Evolutionary conservation across 2,329 filamentous ascomycete genomes (phyloP), one percentile per base, ranked within the genome.

Genomic region (Achaetomium macrosporum): DNA sequence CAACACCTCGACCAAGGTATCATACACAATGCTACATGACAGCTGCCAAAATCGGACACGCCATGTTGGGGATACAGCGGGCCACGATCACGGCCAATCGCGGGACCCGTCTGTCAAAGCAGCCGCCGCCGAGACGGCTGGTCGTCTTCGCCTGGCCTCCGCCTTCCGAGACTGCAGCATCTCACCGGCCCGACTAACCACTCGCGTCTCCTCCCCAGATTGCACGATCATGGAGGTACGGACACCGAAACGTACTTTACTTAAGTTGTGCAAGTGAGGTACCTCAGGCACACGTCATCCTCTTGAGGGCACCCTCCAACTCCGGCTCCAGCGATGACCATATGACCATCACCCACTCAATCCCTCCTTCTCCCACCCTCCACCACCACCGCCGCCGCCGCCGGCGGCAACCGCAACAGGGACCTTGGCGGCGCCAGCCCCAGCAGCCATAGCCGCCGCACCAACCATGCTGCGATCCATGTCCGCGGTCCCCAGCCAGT

Each of bases 401-500:
- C 25, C 44, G 20, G 64, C 54, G 30, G 63, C 62, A 54, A 55
- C 46, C 16, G 63, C 54, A 42, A 64, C 61, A 53, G 61, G 68
- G 16, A 68, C 71, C 29, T 59, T 62, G 35, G 61, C 67, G 47
- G 60, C 65, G 20, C 63, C 73, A 15, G 65, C 69, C 42, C 71
- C 70, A 17, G 59, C 71, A 16, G 65, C 71, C 31, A 67, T 73
- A 8, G 67, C 74, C 43, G 71, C 75, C 42, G 70, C 73, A 31
- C 71, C 76, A 8, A 67, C 71, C 11, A 69, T 70, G 2, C 71
- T 71, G 30, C 70, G 68, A 44, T 80, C 77, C 48, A 85, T 69
- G 62, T 89, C 82, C 30, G 76, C 73, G 3, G 82, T 81, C 54
- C 88, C 88, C 65, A 90, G 83, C 81, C 85, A 91, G 71, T 92